Evolutionary conservation across 306 rosid species (phyloP).

Genomic region (Inga laurina): DNA sequence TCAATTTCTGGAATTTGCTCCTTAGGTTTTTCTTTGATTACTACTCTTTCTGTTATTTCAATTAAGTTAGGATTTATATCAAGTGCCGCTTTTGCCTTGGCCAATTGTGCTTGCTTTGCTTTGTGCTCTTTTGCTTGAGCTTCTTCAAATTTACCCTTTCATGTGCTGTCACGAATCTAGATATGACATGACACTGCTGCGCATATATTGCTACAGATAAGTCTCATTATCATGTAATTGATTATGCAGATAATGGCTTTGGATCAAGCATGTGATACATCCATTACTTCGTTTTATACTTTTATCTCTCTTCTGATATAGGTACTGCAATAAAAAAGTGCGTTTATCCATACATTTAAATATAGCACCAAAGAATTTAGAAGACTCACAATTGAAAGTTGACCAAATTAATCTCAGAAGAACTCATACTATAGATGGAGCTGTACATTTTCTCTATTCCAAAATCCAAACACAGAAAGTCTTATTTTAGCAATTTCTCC

Average conservation of each 20-base stretch:
- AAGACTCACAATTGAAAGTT: not conserved
- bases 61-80: too few species aligned
- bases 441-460: too few species aligned
- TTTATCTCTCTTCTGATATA: conserved; percentile 12
- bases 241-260: not conserved
- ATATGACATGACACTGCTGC: too few species aligned
- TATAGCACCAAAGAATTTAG: not conserved
- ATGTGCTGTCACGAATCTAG: too few species aligned
- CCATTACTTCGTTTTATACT: not conserved
- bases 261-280: not conserved
- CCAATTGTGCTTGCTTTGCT: too few species aligned
- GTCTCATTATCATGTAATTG: not conserved
- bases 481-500: not conserved
- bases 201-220: not conserved
- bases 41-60: too few species aligned
- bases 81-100: too few species aligned
- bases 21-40: too few species aligned
- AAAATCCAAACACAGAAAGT: not conserved
- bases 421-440: not conserved
- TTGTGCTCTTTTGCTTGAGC: too few species aligned
- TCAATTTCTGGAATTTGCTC: too few species aligned
- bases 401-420: not conserved
- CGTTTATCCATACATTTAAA: not conserved
- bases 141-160: too few species aligned
- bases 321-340: not conserved